A percentile compares a stretch with the other conserved stretches of the same genome.
Conservation (phyloP, 768 basidiomycete genomes). For the Lepiota venenata region DNA sequence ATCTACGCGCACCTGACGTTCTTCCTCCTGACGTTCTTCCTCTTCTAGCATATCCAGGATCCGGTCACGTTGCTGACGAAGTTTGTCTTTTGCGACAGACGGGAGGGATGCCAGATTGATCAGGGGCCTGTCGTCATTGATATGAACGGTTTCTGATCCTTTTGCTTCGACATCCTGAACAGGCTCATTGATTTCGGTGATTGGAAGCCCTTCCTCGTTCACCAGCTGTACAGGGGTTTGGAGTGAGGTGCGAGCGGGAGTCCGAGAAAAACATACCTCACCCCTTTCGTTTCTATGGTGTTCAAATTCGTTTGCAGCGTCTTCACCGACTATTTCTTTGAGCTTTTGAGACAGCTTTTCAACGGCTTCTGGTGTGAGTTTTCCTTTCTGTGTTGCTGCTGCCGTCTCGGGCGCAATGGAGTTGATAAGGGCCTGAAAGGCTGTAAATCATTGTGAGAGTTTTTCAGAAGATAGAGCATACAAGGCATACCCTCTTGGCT, state of each 20-base stretch:
- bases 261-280: conserved; percentile 49
- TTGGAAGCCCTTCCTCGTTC: conserved; percentile 78
- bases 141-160: conserved; percentile 14
- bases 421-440: conserved; percentile 37
- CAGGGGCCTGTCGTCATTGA: conserved; percentile 40
- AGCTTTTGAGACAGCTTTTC: conserved; percentile 58
- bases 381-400: conserved; percentile 19
- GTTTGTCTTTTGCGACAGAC: conserved; percentile 41
- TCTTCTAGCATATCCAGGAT: conserved; percentile 69
- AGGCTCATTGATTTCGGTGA: conserved; percentile 74
- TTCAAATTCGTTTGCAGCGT: conserved; percentile 26
- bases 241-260: conserved; percentile 17
- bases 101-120: conserved; percentile 45
- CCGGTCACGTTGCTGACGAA: conserved; percentile 55
- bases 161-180: conserved; percentile 22
- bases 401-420: conserved; percentile 32
- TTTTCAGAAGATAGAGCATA: neutral
- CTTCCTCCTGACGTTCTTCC: conserved; percentile 53
- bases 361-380: conserved; percentile 45
- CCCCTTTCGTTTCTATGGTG: conserved; percentile 48
- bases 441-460: conserved; percentile 20
- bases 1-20: conserved; percentile 35
- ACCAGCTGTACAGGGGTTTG: conserved; percentile 43
- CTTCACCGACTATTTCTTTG: conserved; percentile 50
- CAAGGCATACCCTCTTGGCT: conserved; percentile 25